Percentiles rank a stretch among this genome's conserved stretches.
These are phyloP conservation scores for Beverwykella pulmonaria DNA, from an alignment of 495 filamentous ascomycete genomes.

Conservation along the genomic window DNA sequence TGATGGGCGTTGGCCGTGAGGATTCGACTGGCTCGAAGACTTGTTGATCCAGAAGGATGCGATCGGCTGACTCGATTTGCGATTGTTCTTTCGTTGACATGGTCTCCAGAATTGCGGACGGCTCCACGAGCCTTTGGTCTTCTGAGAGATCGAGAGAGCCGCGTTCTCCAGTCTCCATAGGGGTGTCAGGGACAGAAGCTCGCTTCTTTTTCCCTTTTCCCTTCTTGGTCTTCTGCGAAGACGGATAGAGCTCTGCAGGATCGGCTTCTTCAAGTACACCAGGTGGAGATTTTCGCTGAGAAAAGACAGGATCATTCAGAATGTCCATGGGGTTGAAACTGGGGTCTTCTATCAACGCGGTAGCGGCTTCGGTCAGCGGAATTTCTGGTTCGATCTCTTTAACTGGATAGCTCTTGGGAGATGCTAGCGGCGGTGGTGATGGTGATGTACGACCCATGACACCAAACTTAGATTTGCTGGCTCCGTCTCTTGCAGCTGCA, in stretches of 20 bases:
- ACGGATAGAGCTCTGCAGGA: conserved; percentile 41
- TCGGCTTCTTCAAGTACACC: conserved; percentile 41
- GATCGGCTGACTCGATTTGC: not conserved
- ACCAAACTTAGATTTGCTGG: conserved; percentile 24
- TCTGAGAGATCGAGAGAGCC: not conserved
- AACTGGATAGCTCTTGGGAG: conserved; percentile 15
- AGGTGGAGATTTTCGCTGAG: conserved; percentile 36
- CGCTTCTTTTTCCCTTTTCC: conserved; percentile 37
- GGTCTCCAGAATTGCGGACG: not conserved
- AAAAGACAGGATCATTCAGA: conserved; percentile 42
- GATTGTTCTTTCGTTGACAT: conserved; percentile 1
- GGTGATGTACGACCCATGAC: conserved; percentile 24
- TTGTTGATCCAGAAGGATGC: not conserved
- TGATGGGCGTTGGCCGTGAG: conserved; percentile 11
- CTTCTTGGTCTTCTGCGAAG: conserved; percentile 37
- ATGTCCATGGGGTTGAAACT: conserved; percentile 45
- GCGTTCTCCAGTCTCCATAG: conserved; percentile 12
- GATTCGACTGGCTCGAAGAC: conserved; percentile 6
- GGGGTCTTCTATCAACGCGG: conserved; percentile 23
- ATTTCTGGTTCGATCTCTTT: not conserved
- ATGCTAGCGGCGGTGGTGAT: conserved; percentile 21
- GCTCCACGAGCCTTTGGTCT: not conserved
- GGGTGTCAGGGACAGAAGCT: conserved; percentile 18
- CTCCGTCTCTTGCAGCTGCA: conserved; percentile 8
- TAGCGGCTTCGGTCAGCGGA: not conserved